Evolutionary conservation across 495 filamentous ascomycete genomes (phyloP), one percentile per base, ranked within the genome.

Genomic region (Filosporella fistucella): DNA sequence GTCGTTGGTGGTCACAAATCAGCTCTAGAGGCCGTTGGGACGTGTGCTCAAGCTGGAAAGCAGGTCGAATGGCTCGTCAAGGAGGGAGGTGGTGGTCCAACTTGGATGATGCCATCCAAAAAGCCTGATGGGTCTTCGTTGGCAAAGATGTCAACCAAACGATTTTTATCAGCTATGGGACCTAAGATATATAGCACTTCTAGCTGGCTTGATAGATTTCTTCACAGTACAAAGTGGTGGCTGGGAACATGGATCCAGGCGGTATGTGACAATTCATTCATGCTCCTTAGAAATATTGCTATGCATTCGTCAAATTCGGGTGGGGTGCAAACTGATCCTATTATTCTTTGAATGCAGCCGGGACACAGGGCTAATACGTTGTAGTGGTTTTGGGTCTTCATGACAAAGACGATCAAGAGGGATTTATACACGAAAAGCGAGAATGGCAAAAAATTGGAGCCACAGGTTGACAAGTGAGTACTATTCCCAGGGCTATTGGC

Each of bases 1-100:
- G 59, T 70, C 1, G 56, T 67, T 17, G 67, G 67, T 8, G 67
- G 63, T 4, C 54, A 59, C 14, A 70, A 70, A 35, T 61, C 61
- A 4, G 60, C 67, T 0, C 56, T 63, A 18, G 68, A 70, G 33
- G 59, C 60, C 13, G 58, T 54, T 21, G 53, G 57, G 18, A 37
- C 58, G 34, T 55, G 48, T 26, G 50, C 51, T 1, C 47, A 51
- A 12, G 50, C 58, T 2, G 68, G 69, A 2, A 70, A 70, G 49
- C 51, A 59, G 33, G 66, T 69, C 9, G 51, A 64, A 37, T 67
- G 64, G 67, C 35, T 69, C 16, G 59, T 60, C 21, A 52, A 63
- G 3, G 52, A 48, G 16, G 56, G 54, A 10, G 64, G 66, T 1
- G 49, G 52, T 37, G 63, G 66, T 11, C 51, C 60, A 9, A 43